Conservation (phyloP, 441 rosid species). For the Populus hybrid region DNA sequence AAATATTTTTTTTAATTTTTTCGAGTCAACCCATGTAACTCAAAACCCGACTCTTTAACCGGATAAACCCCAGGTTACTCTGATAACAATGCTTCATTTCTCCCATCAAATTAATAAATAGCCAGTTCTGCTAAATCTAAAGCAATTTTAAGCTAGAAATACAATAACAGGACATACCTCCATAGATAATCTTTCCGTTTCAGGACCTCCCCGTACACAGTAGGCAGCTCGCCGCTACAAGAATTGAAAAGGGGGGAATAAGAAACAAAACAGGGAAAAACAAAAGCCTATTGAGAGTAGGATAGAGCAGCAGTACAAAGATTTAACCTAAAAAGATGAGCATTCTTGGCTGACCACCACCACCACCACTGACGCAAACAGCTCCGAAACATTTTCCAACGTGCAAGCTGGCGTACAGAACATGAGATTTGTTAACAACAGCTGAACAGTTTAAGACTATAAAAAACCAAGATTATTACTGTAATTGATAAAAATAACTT, state of each 20-base stretch:
- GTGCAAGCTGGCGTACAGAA: slow-evolving; percentile 65
- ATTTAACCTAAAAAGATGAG: not conserved
- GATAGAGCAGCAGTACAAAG: not conserved
- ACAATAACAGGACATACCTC: slow-evolving; percentile 44
- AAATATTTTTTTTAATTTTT: no score
- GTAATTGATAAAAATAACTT: not conserved
- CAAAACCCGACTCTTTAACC: fast-evolving
- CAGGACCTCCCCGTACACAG: slow-evolving; percentile 83
- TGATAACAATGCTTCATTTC: not conserved
- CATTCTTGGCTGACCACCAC: not conserved
- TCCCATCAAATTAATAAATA: not conserved
- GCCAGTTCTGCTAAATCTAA: not conserved
- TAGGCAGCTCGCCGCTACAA: slow-evolving; percentile 83
- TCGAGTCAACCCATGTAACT: fast-evolving
- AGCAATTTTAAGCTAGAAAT: not conserved
- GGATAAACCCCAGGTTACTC: fast-evolving
- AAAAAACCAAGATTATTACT: not conserved
- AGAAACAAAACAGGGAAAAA: not conserved
- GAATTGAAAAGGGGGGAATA: not conserved
- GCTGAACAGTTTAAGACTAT: not conserved
- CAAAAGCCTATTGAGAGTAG: slow-evolving; percentile 3
- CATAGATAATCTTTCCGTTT: slow-evolving; percentile 34
- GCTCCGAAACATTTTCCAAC: slow-evolving; percentile 38
- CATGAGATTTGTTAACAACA: not conserved
- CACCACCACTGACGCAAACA: slow-evolving; percentile 56